Conservation (phyloP, 176 grass and related monocot species). For the Triticum turgidum region DNA sequence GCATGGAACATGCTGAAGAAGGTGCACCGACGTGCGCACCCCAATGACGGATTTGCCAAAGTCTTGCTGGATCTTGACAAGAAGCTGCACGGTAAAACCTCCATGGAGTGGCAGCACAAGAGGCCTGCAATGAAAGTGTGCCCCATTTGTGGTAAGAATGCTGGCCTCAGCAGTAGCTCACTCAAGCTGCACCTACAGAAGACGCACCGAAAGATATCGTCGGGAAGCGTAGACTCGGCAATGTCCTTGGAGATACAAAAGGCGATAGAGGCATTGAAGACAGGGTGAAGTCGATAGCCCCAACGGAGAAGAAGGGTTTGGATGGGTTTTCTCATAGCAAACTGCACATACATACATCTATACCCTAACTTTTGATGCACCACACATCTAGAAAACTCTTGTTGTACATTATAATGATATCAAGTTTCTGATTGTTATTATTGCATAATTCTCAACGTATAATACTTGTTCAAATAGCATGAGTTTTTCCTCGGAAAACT, state of each 20-base stretch:
- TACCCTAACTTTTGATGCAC: not conserved
- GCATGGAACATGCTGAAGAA: constrained; percentile 91
- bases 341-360: not conserved
- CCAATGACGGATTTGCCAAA: constrained; percentile 88
- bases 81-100: constrained; percentile 61
- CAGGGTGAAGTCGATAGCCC: constrained; percentile 42
- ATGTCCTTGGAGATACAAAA: constrained; percentile 82
- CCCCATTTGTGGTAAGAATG: constrained; percentile 81
- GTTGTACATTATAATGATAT: not conserved
- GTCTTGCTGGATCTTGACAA: constrained; percentile 77
- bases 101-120: constrained; percentile 87
- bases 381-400: not conserved
- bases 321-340: not conserved
- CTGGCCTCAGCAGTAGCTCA: constrained; percentile 87
- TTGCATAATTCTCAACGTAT: not conserved
- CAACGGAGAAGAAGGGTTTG: constrained; percentile 50
- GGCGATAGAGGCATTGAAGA: constrained; percentile 56
- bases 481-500: not conserved
- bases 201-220: constrained; percentile 70
- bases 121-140: constrained; percentile 81
- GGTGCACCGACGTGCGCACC: constrained; percentile 72
- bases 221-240: constrained; percentile 76
- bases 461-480: not conserved
- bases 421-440: not conserved
- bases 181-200: constrained; percentile 94